Conservation (phyloP, 306 rosid species). For the Pueraria montana region DNA sequence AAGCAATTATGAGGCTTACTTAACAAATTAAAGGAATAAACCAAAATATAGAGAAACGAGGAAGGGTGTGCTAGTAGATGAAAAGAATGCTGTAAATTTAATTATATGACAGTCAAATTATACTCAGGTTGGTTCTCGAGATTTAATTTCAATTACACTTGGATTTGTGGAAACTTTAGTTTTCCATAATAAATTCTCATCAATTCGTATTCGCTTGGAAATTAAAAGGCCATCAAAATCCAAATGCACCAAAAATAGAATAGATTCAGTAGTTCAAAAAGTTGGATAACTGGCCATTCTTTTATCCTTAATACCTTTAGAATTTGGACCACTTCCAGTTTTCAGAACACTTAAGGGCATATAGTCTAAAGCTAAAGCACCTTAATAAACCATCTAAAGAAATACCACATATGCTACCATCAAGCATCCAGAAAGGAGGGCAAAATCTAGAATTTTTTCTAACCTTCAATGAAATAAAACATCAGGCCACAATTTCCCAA, state of each 20-base stretch:
- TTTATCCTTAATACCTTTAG: conserved; percentile 41
- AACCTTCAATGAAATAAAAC: conserved; percentile 44
- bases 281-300: conserved; percentile 26
- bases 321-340: conserved; percentile 54
- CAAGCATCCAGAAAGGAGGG: conserved; percentile 34
- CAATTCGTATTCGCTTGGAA: conserved; percentile 19
- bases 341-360: conserved; percentile 25
- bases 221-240: conserved; percentile 42
- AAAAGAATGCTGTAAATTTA: not conserved
- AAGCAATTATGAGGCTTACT: conserved; percentile 41
- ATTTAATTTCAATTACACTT: conserved; percentile 31
- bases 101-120: conserved; percentile 22
- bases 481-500: conserved; percentile 47
- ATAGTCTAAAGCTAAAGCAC: conserved; percentile 16
- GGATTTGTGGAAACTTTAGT: not conserved
- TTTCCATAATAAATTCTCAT: conserved; percentile 8
- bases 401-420: conserved; percentile 39
- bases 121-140: conserved; percentile 17
- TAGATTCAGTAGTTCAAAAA: conserved; percentile 45
- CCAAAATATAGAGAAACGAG: not conserved
- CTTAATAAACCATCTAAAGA: conserved; percentile 44
- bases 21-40: conserved; percentile 37
- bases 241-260: conserved; percentile 50
- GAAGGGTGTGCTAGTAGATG: not conserved
- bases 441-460: conserved; percentile 34